Evolutionary conservation across 2,329 filamentous ascomycete species (phyloP), one percentile per base, ranked within the genome.

Genomic region (Pyrenophora seminiperda): DNA sequence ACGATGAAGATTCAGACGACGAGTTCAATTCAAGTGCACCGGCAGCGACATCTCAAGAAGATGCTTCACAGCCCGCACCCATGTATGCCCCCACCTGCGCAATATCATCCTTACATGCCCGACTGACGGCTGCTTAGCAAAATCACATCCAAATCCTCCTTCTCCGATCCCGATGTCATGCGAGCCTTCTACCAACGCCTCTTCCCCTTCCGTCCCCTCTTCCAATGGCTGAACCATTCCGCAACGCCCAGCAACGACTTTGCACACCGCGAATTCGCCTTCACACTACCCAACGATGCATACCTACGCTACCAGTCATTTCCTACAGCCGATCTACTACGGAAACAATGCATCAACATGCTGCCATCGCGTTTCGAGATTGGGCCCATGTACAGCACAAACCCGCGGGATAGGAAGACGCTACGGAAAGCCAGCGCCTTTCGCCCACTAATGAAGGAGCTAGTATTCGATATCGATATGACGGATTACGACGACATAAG

Each of bases 401-500:
- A 97, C 71, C 94, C 94, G 0, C 88, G 91, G 63, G 94, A 99
- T 65, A 87, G 93, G 66, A 99, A 97, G 76, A 87, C 87, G 0
- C 75, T 97, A 27, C 85, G 88, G 44, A 93, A 91, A 73, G 83
- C 87, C 29, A 84, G 85, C 39, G 85, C 90, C 7, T 97, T 99
- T 77, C 88, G 87, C 57, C 93, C 94, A 0, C 74, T 97, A 24
- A 83, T 89, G 47, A 99, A 99, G 73, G 94, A 99, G 73, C 79
- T 99, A 31, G 96, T 96, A 64, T 97, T 99, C 74, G 94, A 99
- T 87, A 97, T 99, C 66, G 94, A 99, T 83, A 83, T 99, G 83
- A 97, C 94, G 46, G 94, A 97, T 76, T 99, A 99, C 75, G 94
- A 99, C 71, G 91, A 96, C 59, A 90, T 99, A 58, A 87, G 94